phyloP scores from a whole-genome alignment of 345 rosid genomes.

The Dovyalis caffra region DNA sequence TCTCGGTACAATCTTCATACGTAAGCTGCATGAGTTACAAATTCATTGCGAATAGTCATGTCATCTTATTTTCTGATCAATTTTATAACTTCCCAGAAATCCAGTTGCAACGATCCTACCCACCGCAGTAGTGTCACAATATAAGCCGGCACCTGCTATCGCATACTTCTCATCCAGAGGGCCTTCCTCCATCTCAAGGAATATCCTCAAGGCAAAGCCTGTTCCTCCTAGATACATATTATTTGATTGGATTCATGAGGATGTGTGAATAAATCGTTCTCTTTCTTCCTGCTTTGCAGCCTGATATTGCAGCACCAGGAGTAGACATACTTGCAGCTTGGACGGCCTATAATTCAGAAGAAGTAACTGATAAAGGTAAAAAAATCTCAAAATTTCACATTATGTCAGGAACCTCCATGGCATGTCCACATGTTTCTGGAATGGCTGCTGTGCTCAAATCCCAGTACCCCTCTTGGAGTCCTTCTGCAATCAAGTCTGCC shows the following conservation, averaged over 20 bases:
- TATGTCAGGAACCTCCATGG: slow-evolving; percentile 84
- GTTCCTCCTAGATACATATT: background rate
- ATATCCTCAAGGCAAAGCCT: slow-evolving; percentile 66
- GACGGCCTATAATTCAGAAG: slow-evolving; percentile 55
- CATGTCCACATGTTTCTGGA: slow-evolving; percentile 80
- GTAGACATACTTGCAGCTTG: slow-evolving; percentile 74
- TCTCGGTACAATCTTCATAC: slow-evolving; percentile 51
- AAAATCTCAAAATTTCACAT: slow-evolving; percentile 45
- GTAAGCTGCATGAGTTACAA: background rate
- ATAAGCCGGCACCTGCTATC: slow-evolving; percentile 66
- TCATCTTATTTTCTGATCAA: background rate
- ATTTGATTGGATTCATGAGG: background rate
- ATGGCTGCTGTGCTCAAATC: slow-evolving; percentile 63
- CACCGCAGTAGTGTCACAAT: slow-evolving; percentile 43
- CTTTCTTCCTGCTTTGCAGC: slow-evolving; percentile 42
- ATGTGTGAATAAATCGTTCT: background rate
- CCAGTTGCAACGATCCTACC: slow-evolving; percentile 76
- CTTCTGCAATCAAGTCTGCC: slow-evolving; percentile 75
- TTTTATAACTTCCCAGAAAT: slow-evolving; percentile 42
- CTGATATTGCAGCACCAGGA: slow-evolving; percentile 87
- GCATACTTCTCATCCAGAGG: slow-evolving; percentile 85
- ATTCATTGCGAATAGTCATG: slow-evolving; percentile 51
- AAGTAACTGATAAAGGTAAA: slow-evolving; percentile 36
- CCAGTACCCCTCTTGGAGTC: slow-evolving; percentile 55
- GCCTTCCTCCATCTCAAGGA: slow-evolving; percentile 57